phyloP scores from a whole-genome alignment of 2,329 filamentous ascomycete species.

The Domatiomyces catenatus region DNA sequence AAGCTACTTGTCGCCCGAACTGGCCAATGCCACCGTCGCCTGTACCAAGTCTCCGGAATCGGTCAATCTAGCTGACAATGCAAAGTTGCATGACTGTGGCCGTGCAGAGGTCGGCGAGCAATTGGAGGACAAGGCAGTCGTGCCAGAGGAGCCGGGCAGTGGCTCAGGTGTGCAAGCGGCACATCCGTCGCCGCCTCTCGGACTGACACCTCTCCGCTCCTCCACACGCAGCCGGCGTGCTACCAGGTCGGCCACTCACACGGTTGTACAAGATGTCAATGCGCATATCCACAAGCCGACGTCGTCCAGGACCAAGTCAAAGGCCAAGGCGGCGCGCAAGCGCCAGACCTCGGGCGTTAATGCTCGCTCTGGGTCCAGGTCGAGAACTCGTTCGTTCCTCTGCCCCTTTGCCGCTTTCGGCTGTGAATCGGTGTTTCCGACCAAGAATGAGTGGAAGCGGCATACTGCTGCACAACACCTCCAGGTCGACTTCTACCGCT shows the following conservation, averaged over 20 bases:
- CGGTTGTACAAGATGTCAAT: not conserved
- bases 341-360: not conserved
- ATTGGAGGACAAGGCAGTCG: not conserved
- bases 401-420: constrained; percentile 70
- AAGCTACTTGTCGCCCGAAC: not conserved
- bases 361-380: not conserved
- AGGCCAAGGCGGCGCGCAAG: constrained; percentile 1
- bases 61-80: not conserved
- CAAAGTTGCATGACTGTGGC: not conserved
- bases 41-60: not conserved
- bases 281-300: not conserved
- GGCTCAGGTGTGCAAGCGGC: not conserved
- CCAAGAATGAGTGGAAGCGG: constrained; percentile 92
- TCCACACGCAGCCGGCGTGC: not conserved
- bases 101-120: not conserved
- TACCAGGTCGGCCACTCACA: not conserved
- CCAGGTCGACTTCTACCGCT: constrained; percentile 58
- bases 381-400: constrained; percentile 38
- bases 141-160: not conserved
- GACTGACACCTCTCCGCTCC: not conserved
- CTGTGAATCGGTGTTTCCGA: constrained; percentile 56
- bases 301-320: constrained; percentile 2
- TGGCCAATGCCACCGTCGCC: not conserved
- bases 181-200: not conserved
- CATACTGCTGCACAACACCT: constrained; percentile 73